Percentiles rank a stretch among this genome's conserved stretches.
Evolutionary conservation across 805 yeast genomes (phyloP).

Genomic region (Wickerhamiella kurtzmanii): DNA sequence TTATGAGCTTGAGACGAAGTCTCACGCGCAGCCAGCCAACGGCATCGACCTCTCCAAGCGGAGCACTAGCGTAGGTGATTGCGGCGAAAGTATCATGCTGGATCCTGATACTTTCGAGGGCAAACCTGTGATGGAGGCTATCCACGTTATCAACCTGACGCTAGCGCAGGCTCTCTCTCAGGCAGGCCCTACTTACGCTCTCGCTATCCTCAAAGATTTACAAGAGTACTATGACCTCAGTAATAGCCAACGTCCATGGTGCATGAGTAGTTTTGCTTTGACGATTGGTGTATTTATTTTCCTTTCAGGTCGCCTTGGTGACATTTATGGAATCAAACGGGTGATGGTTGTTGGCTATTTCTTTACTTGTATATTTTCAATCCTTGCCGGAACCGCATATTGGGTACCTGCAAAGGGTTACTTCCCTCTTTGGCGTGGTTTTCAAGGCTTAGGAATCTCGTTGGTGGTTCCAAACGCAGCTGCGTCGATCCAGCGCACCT

Average conservation of each 20-base stretch:
- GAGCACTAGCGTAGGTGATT: background rate
- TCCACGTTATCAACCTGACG: slow-evolving; percentile 20
- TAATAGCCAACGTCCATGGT: slow-evolving; percentile 37
- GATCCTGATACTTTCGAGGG: slow-evolving; percentile 2
- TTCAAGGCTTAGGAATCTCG: slow-evolving; percentile 1
- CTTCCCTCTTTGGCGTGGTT: background rate
- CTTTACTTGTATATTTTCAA: slow-evolving; percentile 43
- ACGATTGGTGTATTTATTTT: slow-evolving; percentile 63
- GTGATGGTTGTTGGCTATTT: slow-evolving; percentile 42
- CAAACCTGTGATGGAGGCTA: slow-evolving; percentile 6
- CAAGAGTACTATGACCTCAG: slow-evolving; percentile 22
- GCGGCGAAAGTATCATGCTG: background rate
- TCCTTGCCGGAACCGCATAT: slow-evolving; percentile 44
- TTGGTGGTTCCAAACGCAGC: background rate
- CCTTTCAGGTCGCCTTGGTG: slow-evolving; percentile 58
- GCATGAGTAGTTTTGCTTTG: slow-evolving; percentile 55
- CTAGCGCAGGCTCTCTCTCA: slow-evolving; percentile 30
- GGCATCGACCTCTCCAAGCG: background rate
- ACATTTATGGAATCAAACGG: slow-evolving; percentile 48
- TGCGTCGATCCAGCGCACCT: background rate
- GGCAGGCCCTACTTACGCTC: slow-evolving; percentile 25
- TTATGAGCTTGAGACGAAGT: no score
- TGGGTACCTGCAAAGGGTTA: slow-evolving; percentile 26
- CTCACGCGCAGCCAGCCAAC: no score
- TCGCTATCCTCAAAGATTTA: slow-evolving; percentile 23